Evolutionary conservation across 75 land plant genomes (phyloP).

Genomic region (Sequoia sempervirens): DNA sequence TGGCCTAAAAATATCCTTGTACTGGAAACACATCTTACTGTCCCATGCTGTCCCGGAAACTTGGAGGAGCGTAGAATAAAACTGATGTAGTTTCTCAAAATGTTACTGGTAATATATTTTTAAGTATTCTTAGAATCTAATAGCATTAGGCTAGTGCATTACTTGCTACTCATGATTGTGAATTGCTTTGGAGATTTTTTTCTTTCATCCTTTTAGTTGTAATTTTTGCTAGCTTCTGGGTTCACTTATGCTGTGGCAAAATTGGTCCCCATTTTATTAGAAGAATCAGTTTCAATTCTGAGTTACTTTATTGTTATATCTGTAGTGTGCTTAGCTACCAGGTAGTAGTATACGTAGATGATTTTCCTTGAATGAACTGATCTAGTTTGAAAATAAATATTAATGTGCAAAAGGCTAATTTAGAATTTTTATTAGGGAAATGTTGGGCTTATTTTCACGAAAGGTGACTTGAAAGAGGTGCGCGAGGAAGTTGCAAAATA

Average conservation of each 20-base stretch:
- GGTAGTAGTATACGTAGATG: not conserved
- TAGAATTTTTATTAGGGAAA: conserved; percentile 26
- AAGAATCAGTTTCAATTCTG: not conserved
- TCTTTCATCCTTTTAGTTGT: not conserved
- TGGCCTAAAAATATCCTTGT: too few species aligned
- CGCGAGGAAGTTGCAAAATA: conserved; percentile 49
- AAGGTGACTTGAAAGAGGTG: conserved; percentile 47
- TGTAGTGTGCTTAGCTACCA: not conserved
- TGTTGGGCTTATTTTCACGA: conserved; percentile 47
- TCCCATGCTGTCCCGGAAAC: too few species aligned
- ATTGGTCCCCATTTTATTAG: not conserved
- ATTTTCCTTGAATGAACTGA: not conserved
- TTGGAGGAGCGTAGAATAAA: too few species aligned
- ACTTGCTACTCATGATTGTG: not conserved
- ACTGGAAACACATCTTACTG: too few species aligned
- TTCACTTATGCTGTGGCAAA: not conserved
- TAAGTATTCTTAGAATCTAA: not conserved
- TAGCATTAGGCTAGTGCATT: not conserved
- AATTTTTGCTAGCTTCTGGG: not conserved
- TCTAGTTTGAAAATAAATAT: not conserved
- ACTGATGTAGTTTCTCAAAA: not conserved
- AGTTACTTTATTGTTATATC: not conserved
- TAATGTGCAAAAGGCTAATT: not conserved
- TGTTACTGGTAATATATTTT: not conserved
- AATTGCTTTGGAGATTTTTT: not conserved